Base-by-base conservation (phyloP, 179 eudicot genomes). In the Beta corolliflora region DNA sequence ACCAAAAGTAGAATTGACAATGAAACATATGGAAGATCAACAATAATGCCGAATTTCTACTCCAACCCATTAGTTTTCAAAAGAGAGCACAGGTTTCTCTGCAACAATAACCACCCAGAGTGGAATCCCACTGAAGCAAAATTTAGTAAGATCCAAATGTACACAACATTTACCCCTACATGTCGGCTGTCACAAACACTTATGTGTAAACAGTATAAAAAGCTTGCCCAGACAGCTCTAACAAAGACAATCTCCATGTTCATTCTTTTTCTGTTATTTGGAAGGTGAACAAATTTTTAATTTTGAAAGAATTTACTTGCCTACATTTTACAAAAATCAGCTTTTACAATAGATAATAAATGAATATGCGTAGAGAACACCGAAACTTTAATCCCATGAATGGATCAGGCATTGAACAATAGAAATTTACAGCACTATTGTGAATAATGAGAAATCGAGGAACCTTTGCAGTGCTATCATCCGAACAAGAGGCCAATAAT, bases 401-500 rank as follows among this genome's bases (percentile, higher is more conserved):
- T 55, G 58, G 21, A 75, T 45, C 55, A 54, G 31, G 31, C 66
- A 73, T 31, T 31, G 2, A 61, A 65, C 16, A 73, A 41, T 56
- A 5, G 52, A 31, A 59, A 31, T 25, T 55, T 29, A 72, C 23
- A 4, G 66, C 21, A 56, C 19, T 16, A 23, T 18, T 50, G 58
- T 1, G 31, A 45, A 58, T 52, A 41, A 73, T 45, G 81, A 77
- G 70, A 80, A 56, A 67, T 48, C 45, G 21, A 83, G 79, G 9
- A 45, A 97, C 99, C 99, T 97, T 97, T 46, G 95, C 99, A 70
- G 98, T 93, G 71, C 84, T 82, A 86, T 97, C 99, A 86, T 97
- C 98, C 56, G 99, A 97, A 84, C 99, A 95, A 81, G 99, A 97
- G 70, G 99, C 99, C 84, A 97, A 84, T 71, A 97, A 82, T 68